Evolutionary conservation across 2,329 filamentous ascomycete genomes (phyloP).

Genomic region (Phyllosticta citriasiana): DNA sequence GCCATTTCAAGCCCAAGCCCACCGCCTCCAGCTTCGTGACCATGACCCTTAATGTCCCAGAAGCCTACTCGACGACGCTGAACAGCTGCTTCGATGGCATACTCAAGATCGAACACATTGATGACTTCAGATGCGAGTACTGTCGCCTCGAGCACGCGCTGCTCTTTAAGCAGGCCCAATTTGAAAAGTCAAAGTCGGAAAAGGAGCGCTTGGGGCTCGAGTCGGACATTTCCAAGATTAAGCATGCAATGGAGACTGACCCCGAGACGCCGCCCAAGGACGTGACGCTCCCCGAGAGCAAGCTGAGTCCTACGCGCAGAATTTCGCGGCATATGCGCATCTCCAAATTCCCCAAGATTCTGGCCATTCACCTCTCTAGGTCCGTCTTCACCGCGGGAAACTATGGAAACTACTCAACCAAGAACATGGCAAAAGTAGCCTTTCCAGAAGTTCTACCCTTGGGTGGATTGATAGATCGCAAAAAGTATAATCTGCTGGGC

Average conservation of each 20-base stretch:
- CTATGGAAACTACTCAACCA: slow-evolving; percentile 63
- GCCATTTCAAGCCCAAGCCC: slow-evolving; percentile 79
- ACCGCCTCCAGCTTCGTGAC: slow-evolving; percentile 81
- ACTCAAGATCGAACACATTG: slow-evolving; percentile 90
- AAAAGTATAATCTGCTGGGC: slow-evolving; percentile 73
- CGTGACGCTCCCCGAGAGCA: slow-evolving; percentile 63
- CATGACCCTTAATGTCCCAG: slow-evolving; percentile 82
- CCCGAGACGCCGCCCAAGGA: slow-evolving; percentile 68
- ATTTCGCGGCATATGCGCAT: slow-evolving; percentile 86
- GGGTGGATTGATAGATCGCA: slow-evolving; percentile 67
- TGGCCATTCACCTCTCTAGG: slow-evolving; percentile 84
- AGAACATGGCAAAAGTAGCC: slow-evolving; percentile 87
- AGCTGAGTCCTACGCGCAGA: slow-evolving; percentile 65
- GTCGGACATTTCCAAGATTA: slow-evolving; percentile 54
- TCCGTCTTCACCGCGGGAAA: slow-evolving; percentile 77
- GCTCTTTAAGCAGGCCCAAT: slow-evolving; percentile 50
- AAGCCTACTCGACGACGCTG: slow-evolving; percentile 65
- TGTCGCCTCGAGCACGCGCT: slow-evolving; percentile 79
- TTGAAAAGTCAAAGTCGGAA: slow-evolving; percentile 31
- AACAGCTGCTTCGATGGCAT: slow-evolving; percentile 87
- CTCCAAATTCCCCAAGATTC: slow-evolving; percentile 75
- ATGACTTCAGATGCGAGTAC: slow-evolving; percentile 92
- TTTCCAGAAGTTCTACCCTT: slow-evolving; percentile 83
- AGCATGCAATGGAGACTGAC: slow-evolving; percentile 62
- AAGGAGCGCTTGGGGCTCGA: slow-evolving; percentile 40